Base-by-base conservation (phyloP, 805 yeast genomes). In the Ogataea salicorniae region DNA sequence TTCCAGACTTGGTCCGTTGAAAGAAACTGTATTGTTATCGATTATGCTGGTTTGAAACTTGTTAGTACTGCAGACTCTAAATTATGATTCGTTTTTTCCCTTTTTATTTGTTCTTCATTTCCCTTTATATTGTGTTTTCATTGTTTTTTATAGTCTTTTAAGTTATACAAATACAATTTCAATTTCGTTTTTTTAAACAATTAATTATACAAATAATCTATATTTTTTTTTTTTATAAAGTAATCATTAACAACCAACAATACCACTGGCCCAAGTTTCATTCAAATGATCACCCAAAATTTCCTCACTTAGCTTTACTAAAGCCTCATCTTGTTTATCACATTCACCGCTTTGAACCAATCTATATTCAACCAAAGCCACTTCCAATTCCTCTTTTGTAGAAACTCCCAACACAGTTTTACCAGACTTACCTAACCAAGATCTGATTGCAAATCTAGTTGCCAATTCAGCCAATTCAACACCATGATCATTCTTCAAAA, bases 1-100 rank as follows among this genome's bases (percentile, higher is more conserved):
- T 92, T 91, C 81, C 95, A 86, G 69, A 81, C 95, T 11, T 79
- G 80, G 64, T 87, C 84, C 48, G 81, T 84, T 50, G 95, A 87
- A 60, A 83, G 96, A 67, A 76, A 80, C 58, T 74, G 81, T 38
- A 75, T 80, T 57, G 97, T 91, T 46, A 86, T 91, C 61, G 81
- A 87, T 67, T 86, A 84, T 61, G 96, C 96, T 34, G 97, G 96
- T 26, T 72, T 91, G 52, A 89, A 82, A 64, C 68, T 84, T 47
- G 52, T 59, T 6, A 61, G 43, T 13, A 26, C 43, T 11, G 55
- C 47, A 15, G 41, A 37, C 2, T 47, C 65, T 0, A 65, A 64
- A 42, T 45, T 65, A n/a, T 65, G 42, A 39, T 22, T 43, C 26
- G 26, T 38, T 31, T 36, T 42, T 35, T 46, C 34, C 42, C 35